These are phyloP conservation scores for Exutisphaerella laricina DNA, from an alignment of 2,329 filamentous ascomycete genomes.

Conservation along the genomic window DNA sequence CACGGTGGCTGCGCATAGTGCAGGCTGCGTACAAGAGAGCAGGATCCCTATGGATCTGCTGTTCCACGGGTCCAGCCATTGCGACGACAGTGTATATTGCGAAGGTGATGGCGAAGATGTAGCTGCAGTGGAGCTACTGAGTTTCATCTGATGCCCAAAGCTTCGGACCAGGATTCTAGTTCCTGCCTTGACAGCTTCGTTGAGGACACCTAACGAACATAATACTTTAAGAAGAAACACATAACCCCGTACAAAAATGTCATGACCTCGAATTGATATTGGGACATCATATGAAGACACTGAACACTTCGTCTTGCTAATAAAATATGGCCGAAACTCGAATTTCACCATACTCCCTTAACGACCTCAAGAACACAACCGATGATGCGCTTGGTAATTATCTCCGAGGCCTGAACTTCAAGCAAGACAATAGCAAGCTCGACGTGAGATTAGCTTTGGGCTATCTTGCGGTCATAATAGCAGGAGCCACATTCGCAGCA, in stretches of 20 bases:
- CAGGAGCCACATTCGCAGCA: slow-evolving; percentile 78
- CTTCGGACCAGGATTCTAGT: too few relatives aligned
- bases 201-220: too few relatives aligned
- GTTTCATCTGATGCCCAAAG: too few relatives aligned
- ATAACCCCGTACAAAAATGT: too few relatives aligned
- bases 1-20: slow-evolving; percentile 15
- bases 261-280: too few relatives aligned
- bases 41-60: slow-evolving; percentile 97
- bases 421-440: slow-evolving; percentile 70
- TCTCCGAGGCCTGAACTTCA: slow-evolving; percentile 80
- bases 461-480: slow-evolving; percentile 73
- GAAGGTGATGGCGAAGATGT: slow-evolving; percentile 1
- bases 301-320: too few relatives aligned
- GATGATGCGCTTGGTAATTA: slow-evolving; percentile 95
- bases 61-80: slow-evolving; percentile 81
- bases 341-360: slow-evolving; percentile 33
- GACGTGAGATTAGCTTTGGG: slow-evolving; percentile 81
- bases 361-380: slow-evolving; percentile 93
- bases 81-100: background rate
- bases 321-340: slow-evolving; percentile 31
- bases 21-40: slow-evolving; percentile 77
- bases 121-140: too few relatives aligned
- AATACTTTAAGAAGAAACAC: too few relatives aligned
- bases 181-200: too few relatives aligned
- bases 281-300: too few relatives aligned